Conservation (phyloP, 2,329 filamentous ascomycete species). For the Aspergillus candidus region DNA sequence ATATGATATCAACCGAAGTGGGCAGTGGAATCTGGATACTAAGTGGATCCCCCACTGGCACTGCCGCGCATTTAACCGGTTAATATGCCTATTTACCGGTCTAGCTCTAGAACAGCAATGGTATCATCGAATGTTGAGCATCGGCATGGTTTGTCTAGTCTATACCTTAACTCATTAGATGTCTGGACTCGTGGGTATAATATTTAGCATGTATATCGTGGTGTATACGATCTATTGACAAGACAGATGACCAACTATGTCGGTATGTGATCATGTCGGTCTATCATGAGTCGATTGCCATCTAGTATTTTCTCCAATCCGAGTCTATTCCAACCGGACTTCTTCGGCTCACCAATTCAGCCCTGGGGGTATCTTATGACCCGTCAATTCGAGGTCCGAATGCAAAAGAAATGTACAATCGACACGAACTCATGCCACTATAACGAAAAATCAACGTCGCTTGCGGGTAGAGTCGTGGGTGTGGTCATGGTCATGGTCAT, state of each 20-base stretch:
- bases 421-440: background rate
- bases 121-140: background rate
- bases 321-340: too few relatives aligned
- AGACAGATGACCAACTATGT: too few relatives aligned
- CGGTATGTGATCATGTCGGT: too few relatives aligned
- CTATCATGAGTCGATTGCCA: too few relatives aligned
- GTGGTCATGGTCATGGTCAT: conserved; percentile 33
- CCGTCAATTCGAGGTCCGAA: background rate
- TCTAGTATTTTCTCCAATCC: too few relatives aligned
- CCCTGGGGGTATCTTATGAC: too few relatives aligned
- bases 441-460: conserved; percentile 14
- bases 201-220: too few relatives aligned
- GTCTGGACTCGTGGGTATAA: too few relatives aligned
- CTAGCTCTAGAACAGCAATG: background rate
- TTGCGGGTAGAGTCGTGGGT: conserved; percentile 15
- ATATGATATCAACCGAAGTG: background rate
- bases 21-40: conserved; percentile 2
- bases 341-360: too few relatives aligned
- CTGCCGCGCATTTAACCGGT: conserved; percentile 19
- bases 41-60: conserved; percentile 3
- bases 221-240: too few relatives aligned
- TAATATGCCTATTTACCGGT: conserved; percentile 6
- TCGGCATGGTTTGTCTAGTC: too few relatives aligned
- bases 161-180: too few relatives aligned
- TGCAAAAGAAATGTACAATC: background rate